Conservation (phyloP, 805 yeast species). For the Candida caryicola region DNA sequence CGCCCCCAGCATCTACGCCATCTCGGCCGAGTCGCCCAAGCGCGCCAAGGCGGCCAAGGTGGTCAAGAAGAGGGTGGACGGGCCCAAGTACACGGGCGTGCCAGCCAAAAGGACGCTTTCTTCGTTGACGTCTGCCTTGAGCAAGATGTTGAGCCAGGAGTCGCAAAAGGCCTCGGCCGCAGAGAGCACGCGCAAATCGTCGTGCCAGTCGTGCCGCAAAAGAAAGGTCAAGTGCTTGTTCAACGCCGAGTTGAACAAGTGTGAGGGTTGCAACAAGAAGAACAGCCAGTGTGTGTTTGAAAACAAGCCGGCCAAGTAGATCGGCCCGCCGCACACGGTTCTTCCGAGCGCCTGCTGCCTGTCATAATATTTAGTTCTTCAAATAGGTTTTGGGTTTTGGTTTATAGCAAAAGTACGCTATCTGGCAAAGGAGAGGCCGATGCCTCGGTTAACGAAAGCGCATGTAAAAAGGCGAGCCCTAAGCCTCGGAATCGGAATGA, state of each 20-base stretch:
- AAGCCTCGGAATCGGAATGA: too few relatives aligned
- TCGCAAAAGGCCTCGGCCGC: slow-evolving; percentile 4
- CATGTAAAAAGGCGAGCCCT: too few relatives aligned
- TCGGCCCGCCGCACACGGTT: too few relatives aligned
- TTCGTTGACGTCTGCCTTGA: slow-evolving; percentile 8
- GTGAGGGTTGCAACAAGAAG: slow-evolving; percentile 42
- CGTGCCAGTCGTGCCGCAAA: slow-evolving; percentile 40
- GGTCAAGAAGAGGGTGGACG: slow-evolving; percentile 8
- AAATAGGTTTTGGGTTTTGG: background rate
- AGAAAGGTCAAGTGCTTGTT: slow-evolving; percentile 44
- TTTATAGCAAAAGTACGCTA: background rate
- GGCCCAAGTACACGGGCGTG: slow-evolving; percentile 1
- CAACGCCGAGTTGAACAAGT: slow-evolving; percentile 26
- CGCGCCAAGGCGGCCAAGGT: background rate
- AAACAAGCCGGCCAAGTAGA: slow-evolving; percentile 4
- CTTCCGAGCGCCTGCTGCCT: too few relatives aligned
- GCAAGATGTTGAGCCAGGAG: slow-evolving; percentile 11
- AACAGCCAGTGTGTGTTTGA: slow-evolving; percentile 34
- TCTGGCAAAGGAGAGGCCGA: too few relatives aligned
- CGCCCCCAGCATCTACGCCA: background rate
- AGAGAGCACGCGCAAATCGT: slow-evolving; percentile 28
- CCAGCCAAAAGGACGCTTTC: slow-evolving; percentile 5
- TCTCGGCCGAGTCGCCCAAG: background rate
- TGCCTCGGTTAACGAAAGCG: too few relatives aligned
- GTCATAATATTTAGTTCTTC: background rate